Conservation (phyloP, 1,284 basidiomycete genomes). For the Sutorius eximius region DNA sequence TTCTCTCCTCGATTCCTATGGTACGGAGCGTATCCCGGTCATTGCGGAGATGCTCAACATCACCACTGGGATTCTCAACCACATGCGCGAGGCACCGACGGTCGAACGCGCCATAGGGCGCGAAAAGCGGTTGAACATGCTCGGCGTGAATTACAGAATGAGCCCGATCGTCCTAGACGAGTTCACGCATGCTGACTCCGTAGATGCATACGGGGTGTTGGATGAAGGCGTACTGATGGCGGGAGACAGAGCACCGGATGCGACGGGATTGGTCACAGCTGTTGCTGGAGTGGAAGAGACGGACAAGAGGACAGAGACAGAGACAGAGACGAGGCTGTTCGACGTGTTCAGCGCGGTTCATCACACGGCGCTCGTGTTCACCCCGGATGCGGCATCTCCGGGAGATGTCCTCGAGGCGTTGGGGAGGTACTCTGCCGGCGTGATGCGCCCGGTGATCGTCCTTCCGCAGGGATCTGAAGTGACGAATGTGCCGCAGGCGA, state of each 20-base stretch:
- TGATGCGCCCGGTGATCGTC: slow-evolving; percentile 11
- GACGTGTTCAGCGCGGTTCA: slow-evolving; percentile 21
- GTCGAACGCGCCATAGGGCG: slow-evolving; percentile 5
- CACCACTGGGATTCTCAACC: slow-evolving; percentile 15
- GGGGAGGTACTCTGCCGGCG: background rate
- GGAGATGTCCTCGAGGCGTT: slow-evolving; percentile 9
- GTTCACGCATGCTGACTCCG: slow-evolving; percentile 1
- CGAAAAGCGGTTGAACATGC: slow-evolving; percentile 26
- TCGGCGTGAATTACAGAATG: slow-evolving; percentile 38
- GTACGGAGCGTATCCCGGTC: slow-evolving; percentile 39
- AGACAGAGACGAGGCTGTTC: slow-evolving; percentile 19
- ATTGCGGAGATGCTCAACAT: slow-evolving; percentile 39
- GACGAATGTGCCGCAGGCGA: background rate
- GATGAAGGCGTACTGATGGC: slow-evolving; percentile 14
- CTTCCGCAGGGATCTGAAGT: slow-evolving; percentile 10
- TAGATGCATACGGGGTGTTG: slow-evolving; percentile 16
- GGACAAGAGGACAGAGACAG: background rate
- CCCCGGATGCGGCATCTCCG: slow-evolving; percentile 2
- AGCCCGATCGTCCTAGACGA: slow-evolving; percentile 35
- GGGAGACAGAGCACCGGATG: slow-evolving; percentile 26
- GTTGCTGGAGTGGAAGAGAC: background rate
- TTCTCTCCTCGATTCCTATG: slow-evolving; percentile 38
- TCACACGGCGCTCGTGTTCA: slow-evolving; percentile 31
- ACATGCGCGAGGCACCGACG: background rate
- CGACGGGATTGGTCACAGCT: slow-evolving; percentile 6